These are phyloP conservation scores for Calonectria fujianensis DNA, from an alignment of 2,329 filamentous ascomycete species.

Conservation along the genomic window DNA sequence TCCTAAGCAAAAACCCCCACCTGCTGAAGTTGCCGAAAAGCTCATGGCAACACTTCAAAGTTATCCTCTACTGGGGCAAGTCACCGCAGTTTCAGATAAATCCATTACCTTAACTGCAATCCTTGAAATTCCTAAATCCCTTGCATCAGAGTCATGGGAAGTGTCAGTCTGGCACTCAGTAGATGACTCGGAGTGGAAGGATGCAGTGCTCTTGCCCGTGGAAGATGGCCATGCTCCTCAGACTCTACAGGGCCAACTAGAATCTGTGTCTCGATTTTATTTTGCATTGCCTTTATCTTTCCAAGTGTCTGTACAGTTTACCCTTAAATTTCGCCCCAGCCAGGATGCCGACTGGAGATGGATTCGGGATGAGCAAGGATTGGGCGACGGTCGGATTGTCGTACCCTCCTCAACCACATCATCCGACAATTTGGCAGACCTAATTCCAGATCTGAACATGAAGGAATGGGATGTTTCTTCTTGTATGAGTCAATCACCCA, in stretches of 20 bases:
- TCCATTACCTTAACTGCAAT: conserved; percentile 79
- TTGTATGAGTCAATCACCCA: conserved; percentile 78
- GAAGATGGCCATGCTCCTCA: conserved; percentile 63
- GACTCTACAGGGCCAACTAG: conserved; percentile 66
- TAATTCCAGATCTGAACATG: conserved; percentile 75
- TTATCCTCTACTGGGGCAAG: conserved; percentile 85
- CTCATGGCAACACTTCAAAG: conserved; percentile 66
- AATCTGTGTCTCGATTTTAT: conserved; percentile 64
- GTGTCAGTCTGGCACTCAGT: conserved; percentile 82
- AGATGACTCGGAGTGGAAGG: conserved; percentile 73
- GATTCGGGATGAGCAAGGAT: conserved; percentile 78
- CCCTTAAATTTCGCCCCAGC: conserved; percentile 79
- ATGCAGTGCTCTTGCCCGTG: conserved; percentile 67
- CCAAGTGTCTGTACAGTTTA: conserved; percentile 75
- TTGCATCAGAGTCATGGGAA: conserved; percentile 78
- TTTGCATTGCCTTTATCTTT: conserved; percentile 73
- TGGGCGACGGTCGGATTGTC: conserved; percentile 79
- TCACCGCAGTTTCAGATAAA: conserved; percentile 74
- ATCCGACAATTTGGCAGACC: conserved; percentile 68
- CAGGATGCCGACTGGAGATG: conserved; percentile 79
- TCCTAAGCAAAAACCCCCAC: conserved; percentile 61
- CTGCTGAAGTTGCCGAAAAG: conserved; percentile 50
- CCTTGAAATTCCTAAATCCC: conserved; percentile 77
- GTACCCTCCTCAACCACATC: conserved; percentile 56
- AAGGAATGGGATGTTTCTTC: conserved; percentile 70